These are phyloP conservation scores for Curvularia lunata DNA, from an alignment of 2,329 filamentous ascomycete species.

Conservation along the genomic window DNA sequence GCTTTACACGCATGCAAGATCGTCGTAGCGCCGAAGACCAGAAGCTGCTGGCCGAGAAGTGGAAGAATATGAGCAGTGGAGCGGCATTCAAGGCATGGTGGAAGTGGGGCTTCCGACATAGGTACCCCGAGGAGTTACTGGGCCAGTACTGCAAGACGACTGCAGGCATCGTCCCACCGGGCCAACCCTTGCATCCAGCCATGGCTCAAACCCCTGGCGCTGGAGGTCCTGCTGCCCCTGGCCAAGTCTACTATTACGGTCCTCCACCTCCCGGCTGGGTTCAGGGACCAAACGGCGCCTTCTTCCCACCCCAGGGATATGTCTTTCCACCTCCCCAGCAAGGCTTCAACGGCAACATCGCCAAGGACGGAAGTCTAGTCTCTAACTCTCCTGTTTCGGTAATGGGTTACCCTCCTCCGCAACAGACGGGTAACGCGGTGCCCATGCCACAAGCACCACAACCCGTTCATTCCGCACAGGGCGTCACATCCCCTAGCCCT, in stretches of 20 bases:
- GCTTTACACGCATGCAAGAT: slow-evolving; percentile 44
- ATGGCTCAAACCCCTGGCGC: slow-evolving; percentile 31
- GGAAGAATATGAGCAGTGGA: slow-evolving; percentile 36
- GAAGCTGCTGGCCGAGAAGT: slow-evolving; percentile 37
- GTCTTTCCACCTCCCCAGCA: slow-evolving; percentile 19
- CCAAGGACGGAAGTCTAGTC: slow-evolving; percentile 21
- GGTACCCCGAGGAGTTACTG: slow-evolving; percentile 39
- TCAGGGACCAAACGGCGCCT: slow-evolving; percentile 25
- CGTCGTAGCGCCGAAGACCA: slow-evolving; percentile 40
- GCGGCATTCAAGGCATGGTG: slow-evolving; percentile 43
- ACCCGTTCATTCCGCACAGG: slow-evolving; percentile 19
- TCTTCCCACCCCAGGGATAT: slow-evolving; percentile 30
- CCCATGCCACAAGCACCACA: not conserved
- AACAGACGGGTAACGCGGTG: not conserved
- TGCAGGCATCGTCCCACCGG: slow-evolving; percentile 38
- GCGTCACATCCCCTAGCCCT: not conserved
- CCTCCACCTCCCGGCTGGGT: slow-evolving; percentile 32
- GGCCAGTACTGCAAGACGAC: slow-evolving; percentile 40
- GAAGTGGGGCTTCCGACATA: slow-evolving; percentile 41
- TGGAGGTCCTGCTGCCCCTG: slow-evolving; percentile 19
- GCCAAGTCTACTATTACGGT: slow-evolving; percentile 35
- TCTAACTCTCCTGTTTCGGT: slow-evolving; percentile 18
- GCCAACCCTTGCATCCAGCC: slow-evolving; percentile 30
- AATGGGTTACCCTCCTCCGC: not conserved
- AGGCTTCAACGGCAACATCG: slow-evolving; percentile 11